Evolutionary conservation across 495 filamentous ascomycete species (phyloP).

Genomic region (Neurospora sp.): DNA sequence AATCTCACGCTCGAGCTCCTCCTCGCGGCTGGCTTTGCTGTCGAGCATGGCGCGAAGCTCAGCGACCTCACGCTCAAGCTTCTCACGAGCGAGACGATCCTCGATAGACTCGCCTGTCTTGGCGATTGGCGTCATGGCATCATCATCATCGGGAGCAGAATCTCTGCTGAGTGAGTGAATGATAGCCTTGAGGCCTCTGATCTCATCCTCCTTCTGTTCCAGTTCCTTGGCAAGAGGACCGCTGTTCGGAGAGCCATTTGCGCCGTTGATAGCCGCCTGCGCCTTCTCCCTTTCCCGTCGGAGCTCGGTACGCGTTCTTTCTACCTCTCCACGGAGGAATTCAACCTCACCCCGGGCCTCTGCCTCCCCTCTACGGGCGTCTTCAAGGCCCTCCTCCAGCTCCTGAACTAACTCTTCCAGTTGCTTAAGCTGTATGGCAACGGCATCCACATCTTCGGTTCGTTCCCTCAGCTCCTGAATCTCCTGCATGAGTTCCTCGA

Average conservation of each 20-base stretch:
- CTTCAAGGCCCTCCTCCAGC: constrained; percentile 91
- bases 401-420: constrained; percentile 94
- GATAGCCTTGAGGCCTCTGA: constrained; percentile 91
- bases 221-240: constrained; percentile 55
- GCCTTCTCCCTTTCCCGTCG: constrained; percentile 85
- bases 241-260: constrained; percentile 38
- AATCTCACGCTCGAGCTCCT: constrained; percentile 83
- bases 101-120: constrained; percentile 45
- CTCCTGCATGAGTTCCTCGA: constrained; percentile 82
- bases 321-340: constrained; percentile 90
- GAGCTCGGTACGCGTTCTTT: constrained; percentile 83
- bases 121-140: constrained; percentile 28
- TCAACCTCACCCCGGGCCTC: constrained; percentile 95
- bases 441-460: constrained; percentile 80
- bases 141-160: constrained; percentile 43
- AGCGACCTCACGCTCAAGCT: constrained; percentile 65
- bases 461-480: constrained; percentile 71
- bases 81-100: constrained; percentile 46
- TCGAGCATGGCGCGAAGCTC: constrained; percentile 64
- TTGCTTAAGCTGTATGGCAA: constrained; percentile 85
- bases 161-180: constrained; percentile 87
- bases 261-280: constrained; percentile 48
- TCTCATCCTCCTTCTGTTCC: constrained; percentile 94
- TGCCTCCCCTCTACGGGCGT: constrained; percentile 90
- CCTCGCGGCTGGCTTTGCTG: constrained; percentile 64